phyloP scores from a whole-genome alignment of 352 stramenopile species.

The Phytophthora chlamydospora region DNA sequence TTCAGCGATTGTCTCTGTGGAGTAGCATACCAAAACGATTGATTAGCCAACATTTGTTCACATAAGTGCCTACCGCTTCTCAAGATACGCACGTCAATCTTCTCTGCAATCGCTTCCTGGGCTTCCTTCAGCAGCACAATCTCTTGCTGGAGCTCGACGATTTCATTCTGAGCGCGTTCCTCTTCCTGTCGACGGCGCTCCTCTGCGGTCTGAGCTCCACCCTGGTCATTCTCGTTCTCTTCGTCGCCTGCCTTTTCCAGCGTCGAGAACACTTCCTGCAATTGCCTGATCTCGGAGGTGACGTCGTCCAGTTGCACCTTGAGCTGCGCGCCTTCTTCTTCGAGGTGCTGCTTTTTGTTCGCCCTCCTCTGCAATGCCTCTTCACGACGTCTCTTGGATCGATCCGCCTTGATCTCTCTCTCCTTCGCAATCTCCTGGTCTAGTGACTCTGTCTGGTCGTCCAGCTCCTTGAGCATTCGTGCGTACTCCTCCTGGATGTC shows the following conservation, averaged over 20 bases:
- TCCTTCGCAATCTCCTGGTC: slow-evolving; percentile 59
- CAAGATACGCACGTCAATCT: slow-evolving; percentile 43
- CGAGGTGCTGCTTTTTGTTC: slow-evolving; percentile 38
- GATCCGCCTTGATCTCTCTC: slow-evolving; percentile 22
- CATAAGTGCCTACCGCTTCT: neutral
- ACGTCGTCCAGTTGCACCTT: slow-evolving; percentile 52
- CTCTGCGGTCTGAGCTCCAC: slow-evolving; percentile 37
- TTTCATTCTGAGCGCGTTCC: slow-evolving; percentile 52
- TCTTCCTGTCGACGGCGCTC: slow-evolving; percentile 40
- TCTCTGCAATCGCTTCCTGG: slow-evolving; percentile 51
- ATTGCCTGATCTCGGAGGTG: slow-evolving; percentile 50
- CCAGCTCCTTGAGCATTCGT: slow-evolving; percentile 74
- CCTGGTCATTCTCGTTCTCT: slow-evolving; percentile 22
- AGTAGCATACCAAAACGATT: slow-evolving; percentile 7
- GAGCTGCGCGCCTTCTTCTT: slow-evolving; percentile 39
- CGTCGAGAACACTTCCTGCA: slow-evolving; percentile 59
- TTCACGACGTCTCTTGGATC: slow-evolving; percentile 42
- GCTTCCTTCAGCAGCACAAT: slow-evolving; percentile 63
- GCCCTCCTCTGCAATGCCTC: slow-evolving; percentile 34
- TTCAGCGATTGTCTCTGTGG: slow-evolving; percentile 62
- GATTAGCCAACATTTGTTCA: neutral
- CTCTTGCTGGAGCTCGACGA: slow-evolving; percentile 62
- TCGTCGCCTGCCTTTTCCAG: slow-evolving; percentile 44
- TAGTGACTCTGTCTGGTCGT: slow-evolving; percentile 63
- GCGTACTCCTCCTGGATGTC: slow-evolving; percentile 81